Conservation (phyloP, 306 rosid species). For the Vicia sativa region DNA sequence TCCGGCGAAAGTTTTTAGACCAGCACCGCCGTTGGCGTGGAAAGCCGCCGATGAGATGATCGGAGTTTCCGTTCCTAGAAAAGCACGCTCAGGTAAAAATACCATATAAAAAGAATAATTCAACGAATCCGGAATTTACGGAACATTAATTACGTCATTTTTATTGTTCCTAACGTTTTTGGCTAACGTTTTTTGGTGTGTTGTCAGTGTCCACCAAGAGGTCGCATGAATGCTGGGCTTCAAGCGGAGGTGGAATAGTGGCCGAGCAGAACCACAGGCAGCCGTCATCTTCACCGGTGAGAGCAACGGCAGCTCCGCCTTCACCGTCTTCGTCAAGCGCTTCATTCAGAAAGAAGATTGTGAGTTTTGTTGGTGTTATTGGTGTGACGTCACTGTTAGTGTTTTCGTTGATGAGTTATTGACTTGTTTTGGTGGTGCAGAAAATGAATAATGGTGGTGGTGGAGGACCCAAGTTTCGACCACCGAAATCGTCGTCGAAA, state of each 20-base stretch:
- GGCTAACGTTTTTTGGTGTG: background rate
- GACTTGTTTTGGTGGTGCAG: constrained; percentile 47
- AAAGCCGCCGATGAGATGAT: constrained; percentile 96
- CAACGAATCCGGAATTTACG: background rate
- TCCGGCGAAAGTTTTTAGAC: constrained; percentile 70
- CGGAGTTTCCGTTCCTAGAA: constrained; percentile 87
- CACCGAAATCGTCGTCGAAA: constrained; percentile 65
- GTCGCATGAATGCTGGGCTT: constrained; percentile 90
- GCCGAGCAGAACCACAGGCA: constrained; percentile 72
- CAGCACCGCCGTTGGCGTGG: constrained; percentile 66
- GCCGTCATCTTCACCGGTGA: constrained; percentile 81
- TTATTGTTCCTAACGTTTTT: background rate
- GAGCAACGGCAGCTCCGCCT: constrained; percentile 60
- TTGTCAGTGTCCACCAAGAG: constrained; percentile 83
- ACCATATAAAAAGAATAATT: background rate
- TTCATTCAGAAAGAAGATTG: constrained; percentile 76
- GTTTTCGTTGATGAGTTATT: constrained; percentile 11
- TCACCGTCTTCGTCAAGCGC: constrained; percentile 89
- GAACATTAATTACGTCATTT: background rate
- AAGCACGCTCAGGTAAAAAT: constrained; percentile 90
- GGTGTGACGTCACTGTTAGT: background rate
- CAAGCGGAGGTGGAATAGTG: constrained; percentile 56
- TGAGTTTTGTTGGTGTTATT: constrained; percentile 45
- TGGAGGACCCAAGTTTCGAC: constrained; percentile 77
- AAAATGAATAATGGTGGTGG: constrained; percentile 85